Evolutionary conservation across 2,329 filamentous ascomycete genomes (phyloP), one percentile per base, ranked within the genome.

Genomic region (Phaeosphaeriaceae sp.): DNA sequence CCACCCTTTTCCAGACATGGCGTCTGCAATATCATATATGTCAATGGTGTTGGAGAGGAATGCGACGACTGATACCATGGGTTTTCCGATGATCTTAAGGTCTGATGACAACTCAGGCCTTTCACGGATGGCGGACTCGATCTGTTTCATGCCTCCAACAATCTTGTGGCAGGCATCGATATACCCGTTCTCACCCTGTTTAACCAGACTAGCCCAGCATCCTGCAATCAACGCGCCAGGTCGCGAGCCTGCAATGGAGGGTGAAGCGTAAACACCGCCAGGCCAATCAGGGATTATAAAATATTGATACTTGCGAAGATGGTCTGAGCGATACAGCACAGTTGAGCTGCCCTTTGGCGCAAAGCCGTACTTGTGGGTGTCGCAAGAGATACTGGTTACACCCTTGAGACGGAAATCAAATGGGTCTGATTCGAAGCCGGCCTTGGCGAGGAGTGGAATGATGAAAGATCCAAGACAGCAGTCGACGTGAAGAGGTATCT

Each of bases 281-380:
- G 89, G 87, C 94, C 94, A 99, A 76, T 96, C 90, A 6, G 94
- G 88, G 26, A 88, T 90, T 71, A 99, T 88, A 75, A 96, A 99
- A 81, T 99, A 99, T 76, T 99, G 94, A 75, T 96, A 93, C 48
- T 86, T 85, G 61, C 94, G 86, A 59, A 95, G 83, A 38, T 83
- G 78, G 28, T 87, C 83, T 37, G 86, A 89, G 63, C 94, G 90
- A 81, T 99, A 99, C 34, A 99, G 82, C 12, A 96, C 82, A 1
- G 92, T 94, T 43, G 89, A 94, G 81, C 96, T 99, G 61, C 94
- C 94, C 79, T 99, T 99, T 44, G 94, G 94, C 1, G 94, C 94
- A 70, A 99, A 99, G 30, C 94, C 94, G 72, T 99, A 99, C 75
- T 99, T 99, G 83, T 99, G 94, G 2, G 94, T 99, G 73, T 99